These are phyloP conservation scores for Halophytophthora batemanensis DNA, from an alignment of 352 stramenopile species.

Conservation along the genomic window DNA sequence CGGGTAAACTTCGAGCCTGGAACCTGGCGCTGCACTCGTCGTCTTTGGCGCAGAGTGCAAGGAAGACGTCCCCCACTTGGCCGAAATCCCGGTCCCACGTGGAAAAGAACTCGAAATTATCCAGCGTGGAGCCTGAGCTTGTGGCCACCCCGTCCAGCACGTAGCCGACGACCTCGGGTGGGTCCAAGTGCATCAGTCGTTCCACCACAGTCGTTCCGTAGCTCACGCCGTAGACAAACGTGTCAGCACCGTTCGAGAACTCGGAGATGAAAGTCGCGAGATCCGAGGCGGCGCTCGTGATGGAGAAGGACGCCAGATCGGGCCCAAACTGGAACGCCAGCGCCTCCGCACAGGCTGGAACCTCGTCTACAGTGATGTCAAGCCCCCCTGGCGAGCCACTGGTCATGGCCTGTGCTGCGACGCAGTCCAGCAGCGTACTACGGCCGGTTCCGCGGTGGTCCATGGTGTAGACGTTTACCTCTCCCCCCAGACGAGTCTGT, in stretches of 20 bases:
- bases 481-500: slow-evolving; percentile 20
- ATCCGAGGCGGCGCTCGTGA: slow-evolving; percentile 41
- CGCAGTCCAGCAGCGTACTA: slow-evolving; percentile 38
- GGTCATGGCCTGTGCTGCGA: slow-evolving; percentile 31
- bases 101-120: slow-evolving; percentile 32
- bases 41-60: slow-evolving; percentile 19
- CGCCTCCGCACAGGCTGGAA: slow-evolving; percentile 33
- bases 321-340: slow-evolving; percentile 32
- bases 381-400: slow-evolving; percentile 27
- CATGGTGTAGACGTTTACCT: slow-evolving; percentile 57
- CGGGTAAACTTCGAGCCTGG: slow-evolving; percentile 1
- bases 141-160: slow-evolving; percentile 43
- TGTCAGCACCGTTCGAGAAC: slow-evolving; percentile 21
- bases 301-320: slow-evolving; percentile 39
- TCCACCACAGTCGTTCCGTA: slow-evolving; percentile 50
- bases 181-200: slow-evolving; percentile 40
- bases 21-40: slow-evolving; percentile 20
- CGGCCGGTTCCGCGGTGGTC: slow-evolving; percentile 49
- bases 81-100: slow-evolving; percentile 37
- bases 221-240: slow-evolving; percentile 42
- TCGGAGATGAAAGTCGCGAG: slow-evolving; percentile 31
- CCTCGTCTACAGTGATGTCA: slow-evolving; percentile 18
- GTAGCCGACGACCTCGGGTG: slow-evolving; percentile 40
- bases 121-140: slow-evolving; percentile 25
- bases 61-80: slow-evolving; percentile 30